Evolutionary conservation across 1,284 basidiomycete genomes (phyloP).

Genomic region (Sutorius eximius): DNA sequence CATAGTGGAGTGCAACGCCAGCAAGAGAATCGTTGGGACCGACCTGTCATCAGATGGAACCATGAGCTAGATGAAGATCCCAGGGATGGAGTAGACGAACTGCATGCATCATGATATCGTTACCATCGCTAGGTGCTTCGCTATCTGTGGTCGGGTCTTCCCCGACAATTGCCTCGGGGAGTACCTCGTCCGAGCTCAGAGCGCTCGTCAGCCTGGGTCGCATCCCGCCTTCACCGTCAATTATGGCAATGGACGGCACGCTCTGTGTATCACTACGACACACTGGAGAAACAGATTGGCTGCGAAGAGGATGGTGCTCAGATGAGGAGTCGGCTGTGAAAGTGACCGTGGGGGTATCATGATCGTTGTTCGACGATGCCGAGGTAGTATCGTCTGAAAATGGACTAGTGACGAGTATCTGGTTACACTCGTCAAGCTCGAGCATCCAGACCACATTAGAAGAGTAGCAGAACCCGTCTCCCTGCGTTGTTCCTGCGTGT

Average conservation of each 20-base stretch:
- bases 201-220: slow-evolving; percentile 4
- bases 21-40: slow-evolving; percentile 74
- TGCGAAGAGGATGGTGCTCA: slow-evolving; percentile 21
- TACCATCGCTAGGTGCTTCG: neutral
- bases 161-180: neutral
- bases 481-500: slow-evolving; percentile 1
- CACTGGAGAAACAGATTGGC: slow-evolving; percentile 12
- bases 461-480: neutral
- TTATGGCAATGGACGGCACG: neutral
- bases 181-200: neutral
- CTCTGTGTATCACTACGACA: neutral
- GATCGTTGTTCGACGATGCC: neutral
- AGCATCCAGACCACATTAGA: slow-evolving; percentile 26
- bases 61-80: neutral
- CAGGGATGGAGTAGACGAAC: slow-evolving; percentile 15
- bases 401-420: slow-evolving; percentile 20
- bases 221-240: slow-evolving; percentile 1
- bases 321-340: neutral
- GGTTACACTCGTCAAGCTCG: slow-evolving; percentile 21
- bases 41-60: slow-evolving; percentile 46
- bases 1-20: slow-evolving; percentile 85
- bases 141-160: neutral
- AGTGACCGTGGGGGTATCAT: neutral
- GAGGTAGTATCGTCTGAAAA: slow-evolving; percentile 14
- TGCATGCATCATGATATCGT: slow-evolving; percentile 13